Evolutionary conservation across 768 basidiomycete species (phyloP).

Genomic region (Roridomyces roridus): DNA sequence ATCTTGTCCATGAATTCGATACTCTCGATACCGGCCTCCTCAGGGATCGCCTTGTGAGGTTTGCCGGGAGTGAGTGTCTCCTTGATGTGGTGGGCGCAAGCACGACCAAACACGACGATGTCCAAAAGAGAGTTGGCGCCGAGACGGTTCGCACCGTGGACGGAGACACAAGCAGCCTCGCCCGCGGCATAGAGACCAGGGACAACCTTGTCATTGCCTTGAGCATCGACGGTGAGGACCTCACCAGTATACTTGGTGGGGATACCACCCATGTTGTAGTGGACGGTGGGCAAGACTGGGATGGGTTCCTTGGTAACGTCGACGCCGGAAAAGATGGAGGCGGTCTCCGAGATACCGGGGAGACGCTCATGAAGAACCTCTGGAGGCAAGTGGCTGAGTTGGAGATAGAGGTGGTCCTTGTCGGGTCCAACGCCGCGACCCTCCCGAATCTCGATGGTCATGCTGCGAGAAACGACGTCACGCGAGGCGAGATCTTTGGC

Average conservation of each 20-base stretch:
- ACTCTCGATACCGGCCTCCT: constrained; percentile 83
- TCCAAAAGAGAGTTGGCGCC: constrained; percentile 99
- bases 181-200: constrained; percentile 98
- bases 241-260: constrained; percentile 99
- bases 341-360: constrained; percentile 99
- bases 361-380: constrained; percentile 96
- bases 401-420: constrained; percentile 96
- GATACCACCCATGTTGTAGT: constrained; percentile 99
- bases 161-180: constrained; percentile 98
- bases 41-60: constrained; percentile 87
- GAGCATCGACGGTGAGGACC: constrained; percentile 85
- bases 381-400: constrained; percentile 95
- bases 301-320: constrained; percentile 99
- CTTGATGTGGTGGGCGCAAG: constrained; percentile 97
- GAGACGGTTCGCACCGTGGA: constrained; percentile 98
- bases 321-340: constrained; percentile 97
- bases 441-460: constrained; percentile 99
- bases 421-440: constrained; percentile 99
- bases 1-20: constrained; percentile 91
- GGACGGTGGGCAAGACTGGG: constrained; percentile 96
- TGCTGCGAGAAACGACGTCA: constrained; percentile 98
- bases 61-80: constrained; percentile 89
- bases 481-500: constrained; percentile 99
- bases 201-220: constrained; percentile 93
- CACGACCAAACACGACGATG: constrained; percentile 99